A percentile compares a stretch with the other conserved stretches of the same genome.
phyloP scores from a whole-genome alignment of 352 stramenopile genomes.

The Globisporangium camurandrum region DNA sequence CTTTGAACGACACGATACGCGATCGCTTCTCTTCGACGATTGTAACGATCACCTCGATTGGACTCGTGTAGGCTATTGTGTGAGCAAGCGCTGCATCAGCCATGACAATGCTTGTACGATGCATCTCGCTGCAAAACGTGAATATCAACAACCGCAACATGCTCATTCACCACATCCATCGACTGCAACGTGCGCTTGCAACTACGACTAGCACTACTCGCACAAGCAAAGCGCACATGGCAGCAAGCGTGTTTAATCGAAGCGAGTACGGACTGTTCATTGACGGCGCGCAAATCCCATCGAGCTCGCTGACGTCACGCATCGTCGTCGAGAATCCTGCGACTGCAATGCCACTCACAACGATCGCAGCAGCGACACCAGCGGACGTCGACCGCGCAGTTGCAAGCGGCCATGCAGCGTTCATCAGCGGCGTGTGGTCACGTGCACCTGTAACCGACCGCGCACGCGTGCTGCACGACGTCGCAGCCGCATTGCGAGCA shows the following conservation, averaged over 20 bases:
- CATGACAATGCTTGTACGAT: too few relatives aligned
- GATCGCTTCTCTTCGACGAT: too few relatives aligned
- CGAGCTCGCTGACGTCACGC: constrained; percentile 9
- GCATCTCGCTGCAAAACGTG: too few relatives aligned
- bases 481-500: constrained; percentile 27
- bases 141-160: too few relatives aligned
- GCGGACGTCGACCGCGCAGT: constrained; percentile 33
- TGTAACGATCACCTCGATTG: too few relatives aligned
- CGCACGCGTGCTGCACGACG: constrained; percentile 29
- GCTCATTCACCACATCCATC: not conserved
- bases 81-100: too few relatives aligned
- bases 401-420: constrained; percentile 20
- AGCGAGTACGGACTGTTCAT: constrained; percentile 41
- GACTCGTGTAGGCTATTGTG: too few relatives aligned
- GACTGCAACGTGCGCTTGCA: not conserved
- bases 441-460: constrained; percentile 21
- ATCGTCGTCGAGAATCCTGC: constrained; percentile 42
- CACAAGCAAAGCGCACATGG: too few relatives aligned
- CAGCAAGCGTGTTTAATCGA: too few relatives aligned
- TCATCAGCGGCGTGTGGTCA: constrained; percentile 26
- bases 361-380: constrained; percentile 21
- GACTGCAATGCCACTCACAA: constrained; percentile 32
- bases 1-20: too few relatives aligned
- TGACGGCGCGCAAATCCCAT: constrained; percentile 26
- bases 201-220: not conserved